Percentiles rank a stretch among this genome's conserved stretches.
phyloP scores from a whole-genome alignment of 345 rosid genomes.

The Firmiana major region DNA sequence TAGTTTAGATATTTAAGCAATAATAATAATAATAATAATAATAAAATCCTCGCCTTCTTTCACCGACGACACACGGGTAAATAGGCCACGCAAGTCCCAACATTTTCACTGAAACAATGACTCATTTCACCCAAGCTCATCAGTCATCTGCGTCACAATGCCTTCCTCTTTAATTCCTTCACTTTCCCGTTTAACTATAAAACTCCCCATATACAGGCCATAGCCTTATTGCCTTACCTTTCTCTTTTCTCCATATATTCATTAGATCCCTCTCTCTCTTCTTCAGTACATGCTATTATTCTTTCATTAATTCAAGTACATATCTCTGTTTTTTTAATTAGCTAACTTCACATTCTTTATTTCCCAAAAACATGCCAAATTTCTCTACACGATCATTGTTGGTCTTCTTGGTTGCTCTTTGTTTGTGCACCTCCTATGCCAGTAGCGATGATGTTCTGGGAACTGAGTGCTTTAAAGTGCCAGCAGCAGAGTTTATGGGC shows the following conservation, averaged over 20 bases:
- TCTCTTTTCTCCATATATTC: not conserved
- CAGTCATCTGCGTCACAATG: not conserved
- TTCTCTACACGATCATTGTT: not conserved
- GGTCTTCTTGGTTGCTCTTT: not conserved
- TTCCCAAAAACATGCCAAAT: not conserved
- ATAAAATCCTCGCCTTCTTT: not conserved
- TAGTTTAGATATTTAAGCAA: not conserved
- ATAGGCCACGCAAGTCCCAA: not conserved
- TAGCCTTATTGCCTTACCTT: not conserved
- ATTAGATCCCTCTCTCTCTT: constrained; percentile 1
- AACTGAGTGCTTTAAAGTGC: constrained; percentile 38
- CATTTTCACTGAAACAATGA: not conserved
- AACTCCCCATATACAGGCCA: not conserved
- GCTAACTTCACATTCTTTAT: not conserved
- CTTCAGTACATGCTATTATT: not conserved
- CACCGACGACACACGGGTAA: constrained; percentile 13
- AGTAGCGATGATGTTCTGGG: constrained; percentile 6
- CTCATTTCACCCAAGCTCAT: not conserved
- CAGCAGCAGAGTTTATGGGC: constrained; percentile 34
- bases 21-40: no score
- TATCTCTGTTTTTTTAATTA: not conserved
- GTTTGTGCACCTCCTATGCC: not conserved
- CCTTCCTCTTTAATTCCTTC: constrained; percentile 14
- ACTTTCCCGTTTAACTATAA: not conserved
- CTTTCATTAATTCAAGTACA: not conserved